Percentiles rank a stretch among this genome's conserved stretches.
Conservation (phyloP, 495 filamentous ascomycete genomes). For the Achaetomiella virescens region DNA sequence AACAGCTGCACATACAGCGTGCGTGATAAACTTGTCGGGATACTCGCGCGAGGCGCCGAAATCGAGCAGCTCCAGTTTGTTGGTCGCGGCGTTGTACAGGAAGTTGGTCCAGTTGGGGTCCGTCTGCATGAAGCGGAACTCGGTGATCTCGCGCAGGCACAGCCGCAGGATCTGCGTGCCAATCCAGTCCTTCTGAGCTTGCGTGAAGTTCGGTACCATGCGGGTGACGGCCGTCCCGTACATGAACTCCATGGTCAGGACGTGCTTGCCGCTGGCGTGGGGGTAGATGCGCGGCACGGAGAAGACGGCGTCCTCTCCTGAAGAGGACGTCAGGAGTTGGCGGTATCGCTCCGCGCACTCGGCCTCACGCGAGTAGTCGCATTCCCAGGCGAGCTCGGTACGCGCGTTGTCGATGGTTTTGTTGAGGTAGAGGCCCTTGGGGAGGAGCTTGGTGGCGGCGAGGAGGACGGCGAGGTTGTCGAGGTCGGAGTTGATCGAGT, state of each 20-base stretch:
- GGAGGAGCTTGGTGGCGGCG: conserved; percentile 80
- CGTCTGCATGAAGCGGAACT: conserved; percentile 97
- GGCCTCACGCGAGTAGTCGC: conserved; percentile 88
- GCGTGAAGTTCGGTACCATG: conserved; percentile 55
- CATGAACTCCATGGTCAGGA: conserved; percentile 91
- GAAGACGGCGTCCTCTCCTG: conserved; percentile 64
- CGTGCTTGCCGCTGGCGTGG: conserved; percentile 77
- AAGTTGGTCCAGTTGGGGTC: conserved; percentile 99
- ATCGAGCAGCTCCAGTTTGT: conserved; percentile 85
- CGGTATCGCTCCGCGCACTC: conserved; percentile 68
- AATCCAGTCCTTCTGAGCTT: conserved; percentile 83
- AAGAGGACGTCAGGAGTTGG: conserved; percentile 61
- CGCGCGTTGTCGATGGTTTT: conserved; percentile 98
- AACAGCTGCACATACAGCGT: conserved; percentile 69
- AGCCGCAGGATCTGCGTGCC: conserved; percentile 89
- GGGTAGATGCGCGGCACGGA: conserved; percentile 68
- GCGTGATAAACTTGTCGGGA: conserved; percentile 67
- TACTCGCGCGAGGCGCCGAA: conserved; percentile 90
- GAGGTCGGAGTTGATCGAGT: conserved; percentile 91
- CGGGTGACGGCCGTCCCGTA: conserved; percentile 84
- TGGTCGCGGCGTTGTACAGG: conserved; percentile 68
- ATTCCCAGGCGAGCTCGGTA: conserved; percentile 90
- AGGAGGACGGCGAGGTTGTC: conserved; percentile 87
- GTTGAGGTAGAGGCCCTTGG: conserved; percentile 87
- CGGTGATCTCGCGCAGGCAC: conserved; percentile 85